Evolutionary conservation across 306 rosid genomes (phyloP), one percentile per base, ranked within the genome.

Genomic region (Mimosa pudica): DNA sequence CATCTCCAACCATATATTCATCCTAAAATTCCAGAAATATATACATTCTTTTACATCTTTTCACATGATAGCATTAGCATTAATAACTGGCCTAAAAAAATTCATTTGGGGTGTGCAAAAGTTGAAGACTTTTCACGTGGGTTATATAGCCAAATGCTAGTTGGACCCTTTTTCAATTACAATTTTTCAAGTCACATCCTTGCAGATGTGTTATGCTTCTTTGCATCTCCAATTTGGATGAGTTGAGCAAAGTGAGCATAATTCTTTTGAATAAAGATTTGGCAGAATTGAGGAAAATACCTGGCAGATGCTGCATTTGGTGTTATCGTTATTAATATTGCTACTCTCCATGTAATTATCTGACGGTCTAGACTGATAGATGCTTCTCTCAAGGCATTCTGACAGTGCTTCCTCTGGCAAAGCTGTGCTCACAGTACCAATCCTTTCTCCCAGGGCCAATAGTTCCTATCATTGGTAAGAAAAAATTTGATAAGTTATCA

Each of bases 251-350:
- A 63, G 74, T 55, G 47, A 71, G 47, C 45, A 63, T 63, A 63
- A 61, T 60, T 51, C 61, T 49, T 35, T 35, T 4, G 38, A 17
- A 70, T 42, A 66, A 64, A 35, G 41, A 13, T 32, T 63, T 9
- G 52, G 45, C 8, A 66, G 78, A 60, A 45, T 8, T 17, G 30
- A 38, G 62, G 67, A 60, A 75, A 70, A 65, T 73, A 92, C 98
- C 97, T 92, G 98, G 86, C 98, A 94, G 81, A 94, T 84, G 74
- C 97, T 87, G 84, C 98, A 94, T 88, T 84, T 92, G 84, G 81
- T 86, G 61, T 88, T 90, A 70, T 82, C 87, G 38, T 81, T 86
- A 10, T 77, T 79, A 72, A 75, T 87, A 67, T 57, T 71, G 33
- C 77, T 73, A 47, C 74, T 84, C 58, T 62, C 57, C 44, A 42